Evolutionary conservation across 2,329 filamentous ascomycete species (phyloP), one percentile per base, ranked within the genome.

Genomic region (Beauveria pseudobassiana): DNA sequence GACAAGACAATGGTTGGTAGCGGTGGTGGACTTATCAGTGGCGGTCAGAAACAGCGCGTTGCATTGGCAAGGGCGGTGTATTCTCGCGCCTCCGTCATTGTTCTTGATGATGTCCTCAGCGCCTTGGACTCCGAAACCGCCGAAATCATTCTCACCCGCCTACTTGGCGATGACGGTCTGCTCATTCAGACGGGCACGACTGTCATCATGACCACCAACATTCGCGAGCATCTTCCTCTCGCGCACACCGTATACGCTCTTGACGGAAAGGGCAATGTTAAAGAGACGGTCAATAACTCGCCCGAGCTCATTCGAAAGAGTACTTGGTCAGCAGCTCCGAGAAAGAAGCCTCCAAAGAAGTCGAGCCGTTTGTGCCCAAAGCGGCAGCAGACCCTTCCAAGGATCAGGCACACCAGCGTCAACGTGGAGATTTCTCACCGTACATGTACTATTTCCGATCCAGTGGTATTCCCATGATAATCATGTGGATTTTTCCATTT

Each of bases 21-120:
- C 46, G 61, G 64, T n/a, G 64, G 63, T 34, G 22, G 65, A 26
- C 63, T 65, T 22, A 49, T 68, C 50, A 65, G 65, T 62, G 63
- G 64, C 22, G 64, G 69, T 40, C 63, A 71, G 57, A 62, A 67
- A 16, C 69, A 70, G 34, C 65, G 69, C 18, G 63, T 71, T 38
- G 49, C 55, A 3, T 80, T 97, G 57, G 93, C 93, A 45, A 83
- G 93, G 72, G 93, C 93, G 46, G 91, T 96, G 3, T 97, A 97
- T 71, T 90, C 93, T 59, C 85, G 92, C 67, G 90, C 92, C 16
- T 91, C 96, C 72, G 83, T 96, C 56, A 96, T 96, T 69, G 78
- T 97, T 18, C 80, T 97, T 8, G 93, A 97, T 69, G 93, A 97
- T 72, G 24, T 57, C 7, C 42, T 62, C 38, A 62, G 60, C 22